phyloP scores from a whole-genome alignment of 2,329 filamentous ascomycete genomes.

The Fusarium globosum region DNA sequence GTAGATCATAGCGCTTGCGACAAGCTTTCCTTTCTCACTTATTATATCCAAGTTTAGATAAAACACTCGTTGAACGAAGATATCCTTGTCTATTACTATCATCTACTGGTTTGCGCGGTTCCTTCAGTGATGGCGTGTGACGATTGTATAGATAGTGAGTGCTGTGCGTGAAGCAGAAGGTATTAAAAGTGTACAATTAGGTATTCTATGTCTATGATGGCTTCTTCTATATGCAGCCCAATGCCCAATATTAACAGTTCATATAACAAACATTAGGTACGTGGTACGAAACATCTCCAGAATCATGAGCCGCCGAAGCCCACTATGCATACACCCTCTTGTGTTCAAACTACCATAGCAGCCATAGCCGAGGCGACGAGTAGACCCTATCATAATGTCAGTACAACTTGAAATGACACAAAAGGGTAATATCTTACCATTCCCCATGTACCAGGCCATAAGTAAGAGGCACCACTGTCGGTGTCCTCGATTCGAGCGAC shows the following conservation, averaged over 20 bases:
- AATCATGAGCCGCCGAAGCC: neutral
- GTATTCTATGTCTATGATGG: neutral
- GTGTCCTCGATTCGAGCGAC: constrained; percentile 51
- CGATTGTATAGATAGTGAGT: neutral
- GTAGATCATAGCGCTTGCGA: constrained; percentile 16
- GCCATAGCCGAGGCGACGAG: constrained; percentile 38
- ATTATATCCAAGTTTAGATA: constrained; percentile 1
- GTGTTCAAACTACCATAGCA: constrained; percentile 40
- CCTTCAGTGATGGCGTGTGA: neutral
- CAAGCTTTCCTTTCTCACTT: constrained; percentile 11
- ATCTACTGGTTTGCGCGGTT: neutral
- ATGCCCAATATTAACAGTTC: neutral
- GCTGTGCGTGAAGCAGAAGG: neutral
- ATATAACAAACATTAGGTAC: neutral
- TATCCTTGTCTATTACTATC: neutral
- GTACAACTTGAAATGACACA: neutral
- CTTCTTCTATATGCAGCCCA: neutral
- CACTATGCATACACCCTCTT: constrained; percentile 33
- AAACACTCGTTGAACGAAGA: neutral
- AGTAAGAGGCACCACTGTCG: constrained; percentile 8
- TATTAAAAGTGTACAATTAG: neutral
- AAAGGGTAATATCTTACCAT: neutral
- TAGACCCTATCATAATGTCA: constrained; percentile 35
- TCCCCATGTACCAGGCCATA: constrained; percentile 15
- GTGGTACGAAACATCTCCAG: neutral